phyloP scores from a whole-genome alignment of 805 yeast species.

The Brettanomyces naardenensis region DNA sequence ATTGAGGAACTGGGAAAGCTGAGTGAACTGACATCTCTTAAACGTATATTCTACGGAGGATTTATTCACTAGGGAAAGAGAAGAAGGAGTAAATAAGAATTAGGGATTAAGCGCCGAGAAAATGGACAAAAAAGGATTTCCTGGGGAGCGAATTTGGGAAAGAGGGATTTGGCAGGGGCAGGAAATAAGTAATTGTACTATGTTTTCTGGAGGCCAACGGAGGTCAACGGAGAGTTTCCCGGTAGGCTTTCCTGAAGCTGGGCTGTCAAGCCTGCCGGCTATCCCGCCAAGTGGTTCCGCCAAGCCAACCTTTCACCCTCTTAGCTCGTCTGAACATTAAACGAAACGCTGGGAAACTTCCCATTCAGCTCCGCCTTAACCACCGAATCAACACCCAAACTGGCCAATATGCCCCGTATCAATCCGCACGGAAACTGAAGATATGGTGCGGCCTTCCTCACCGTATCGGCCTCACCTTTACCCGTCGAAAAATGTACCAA shows the following conservation, averaged over 20 bases:
- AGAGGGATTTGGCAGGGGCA: neutral
- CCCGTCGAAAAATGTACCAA: conserved; percentile 44
- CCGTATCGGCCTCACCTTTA: conserved; percentile 35
- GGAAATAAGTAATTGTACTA: neutral
- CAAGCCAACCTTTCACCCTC: too few species aligned
- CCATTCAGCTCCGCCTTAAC: conserved; percentile 50
- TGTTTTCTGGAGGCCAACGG: neutral
- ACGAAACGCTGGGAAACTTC: conserved; percentile 60
- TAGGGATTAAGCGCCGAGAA: too few species aligned
- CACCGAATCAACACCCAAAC: conserved; percentile 58
- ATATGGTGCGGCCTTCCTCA: conserved; percentile 37
- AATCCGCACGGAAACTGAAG: conserved; percentile 72
- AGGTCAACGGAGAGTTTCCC: neutral
- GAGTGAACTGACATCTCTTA: too few species aligned
- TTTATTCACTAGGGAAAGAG: too few species aligned
- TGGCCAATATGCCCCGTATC: conserved; percentile 62
- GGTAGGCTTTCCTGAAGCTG: too few species aligned
- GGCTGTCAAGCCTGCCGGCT: too few species aligned
- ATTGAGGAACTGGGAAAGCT: too few species aligned
- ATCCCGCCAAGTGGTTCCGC: too few species aligned
- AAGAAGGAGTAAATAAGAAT: too few species aligned
- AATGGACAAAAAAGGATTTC: too few species aligned
- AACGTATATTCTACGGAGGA: too few species aligned
- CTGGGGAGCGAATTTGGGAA: too few species aligned
- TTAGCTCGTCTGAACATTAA: conserved; percentile 53